Evolutionary conservation across 1,284 basidiomycete genomes (phyloP), one percentile per base, ranked within the genome.

Genomic region (Trichosporon ovoides): DNA sequence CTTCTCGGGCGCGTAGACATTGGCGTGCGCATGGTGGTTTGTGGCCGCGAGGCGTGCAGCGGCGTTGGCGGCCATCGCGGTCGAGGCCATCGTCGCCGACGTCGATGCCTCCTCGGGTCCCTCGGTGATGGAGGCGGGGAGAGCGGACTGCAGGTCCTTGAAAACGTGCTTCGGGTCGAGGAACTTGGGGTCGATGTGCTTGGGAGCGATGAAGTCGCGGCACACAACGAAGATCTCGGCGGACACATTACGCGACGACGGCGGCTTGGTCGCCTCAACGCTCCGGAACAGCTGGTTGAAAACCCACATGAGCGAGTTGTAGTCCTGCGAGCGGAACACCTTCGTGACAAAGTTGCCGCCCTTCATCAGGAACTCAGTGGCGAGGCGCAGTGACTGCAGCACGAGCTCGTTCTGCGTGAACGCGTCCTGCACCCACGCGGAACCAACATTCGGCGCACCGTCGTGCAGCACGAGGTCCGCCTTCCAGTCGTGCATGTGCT

Each of bases 381-480:
- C 95, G 59, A 99, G 86, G 79, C 94, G 96, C 70, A 99, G 81
- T 74, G 89, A 90, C 84, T 91, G 94, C 59, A 99, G 83, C 57
- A 97, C 95, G 60, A 99, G 87, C 77, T 99, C 96, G 51, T 91
- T 91, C 75, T 99, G 96, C 61, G 87, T 87, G 80, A 95, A 99
- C 1, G 96, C 96, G 79, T 99, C 96, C 77, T 99, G 96, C 60
- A 98, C 85, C 96, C 96, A 99, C 13, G 96, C 96, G 24, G 93
- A 91, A 82, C 96, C 96, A 77, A 99, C 96, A 76, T 99, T 99
- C 40, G 96, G 96, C 40, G 96, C 96, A 82, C 96, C 96, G 78
- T 99, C 96, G 78, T 99, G 96, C 56, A 99, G 84, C n/a, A 99
- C 94, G 56, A 98, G 85, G 75, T 99, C 96, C n/a, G 96, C 96